A percentile compares a stretch with the other conserved stretches of the same genome.
Conservation (phyloP, 2,329 filamentous ascomycete genomes). For the Aspergillus niger region DNA sequence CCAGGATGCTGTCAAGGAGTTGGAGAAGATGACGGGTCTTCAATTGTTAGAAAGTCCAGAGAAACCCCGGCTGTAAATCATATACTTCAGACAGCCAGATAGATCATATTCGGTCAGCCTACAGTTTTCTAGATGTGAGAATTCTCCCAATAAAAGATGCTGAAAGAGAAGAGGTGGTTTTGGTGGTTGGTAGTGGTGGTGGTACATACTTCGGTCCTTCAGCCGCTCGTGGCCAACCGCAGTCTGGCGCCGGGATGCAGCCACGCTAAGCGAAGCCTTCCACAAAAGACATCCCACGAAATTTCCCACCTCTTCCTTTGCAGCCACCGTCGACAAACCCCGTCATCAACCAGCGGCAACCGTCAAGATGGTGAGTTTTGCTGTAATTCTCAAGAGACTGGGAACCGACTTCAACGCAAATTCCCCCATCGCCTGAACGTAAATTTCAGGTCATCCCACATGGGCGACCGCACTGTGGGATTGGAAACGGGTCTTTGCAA, state of each 20-base stretch:
- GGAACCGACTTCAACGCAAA: constrained; percentile 18
- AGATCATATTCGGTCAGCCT: too few species aligned
- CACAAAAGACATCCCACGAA: constrained; percentile 44
- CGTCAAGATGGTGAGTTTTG: constrained; percentile 50
- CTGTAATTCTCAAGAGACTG: constrained; percentile 29
- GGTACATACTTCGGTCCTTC: neutral
- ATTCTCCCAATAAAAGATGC: neutral
- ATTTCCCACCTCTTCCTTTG: constrained; percentile 31
- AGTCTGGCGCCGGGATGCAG: constrained; percentile 37
- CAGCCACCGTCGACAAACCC: constrained; percentile 40
- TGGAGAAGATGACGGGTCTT: constrained; percentile 75
- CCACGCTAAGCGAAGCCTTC: constrained; percentile 46
- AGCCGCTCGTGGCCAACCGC: constrained; percentile 45
- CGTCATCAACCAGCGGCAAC: constrained; percentile 38
- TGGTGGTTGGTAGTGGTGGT: neutral
- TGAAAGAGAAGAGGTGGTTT: too few species aligned
- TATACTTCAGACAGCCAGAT: too few species aligned
- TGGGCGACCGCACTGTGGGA: constrained; percentile 11
- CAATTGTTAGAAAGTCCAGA: constrained; percentile 40
- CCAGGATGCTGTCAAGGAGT: constrained; percentile 76
- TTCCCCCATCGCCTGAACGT: constrained; percentile 4
- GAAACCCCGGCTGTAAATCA: constrained; percentile 37
- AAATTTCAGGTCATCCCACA: neutral
- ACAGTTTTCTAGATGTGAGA: too few species aligned
- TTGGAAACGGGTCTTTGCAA: constrained; percentile 76